Evolutionary conservation across 1,284 basidiomycete species (phyloP).

Genomic region (Sphagnurus paluster): DNA sequence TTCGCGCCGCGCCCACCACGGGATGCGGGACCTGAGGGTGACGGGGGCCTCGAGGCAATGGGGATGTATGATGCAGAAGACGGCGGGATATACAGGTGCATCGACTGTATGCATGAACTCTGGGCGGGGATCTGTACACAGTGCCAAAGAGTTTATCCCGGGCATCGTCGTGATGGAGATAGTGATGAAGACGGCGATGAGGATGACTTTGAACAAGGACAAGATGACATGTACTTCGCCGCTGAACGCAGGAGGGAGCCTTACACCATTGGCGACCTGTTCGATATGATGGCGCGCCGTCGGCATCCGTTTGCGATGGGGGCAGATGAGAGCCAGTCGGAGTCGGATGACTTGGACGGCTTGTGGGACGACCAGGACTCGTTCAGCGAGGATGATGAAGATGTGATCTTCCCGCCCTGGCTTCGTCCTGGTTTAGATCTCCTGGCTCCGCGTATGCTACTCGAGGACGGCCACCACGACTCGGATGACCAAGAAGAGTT

Average conservation of each 20-base stretch:
- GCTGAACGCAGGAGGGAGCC: no score
- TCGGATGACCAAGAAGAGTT: constrained; percentile 9
- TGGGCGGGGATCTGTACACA: constrained; percentile 60
- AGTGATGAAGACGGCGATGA: constrained; percentile 29
- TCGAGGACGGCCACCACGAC: no score
- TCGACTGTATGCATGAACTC: constrained; percentile 75
- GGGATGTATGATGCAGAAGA: constrained; percentile 72
- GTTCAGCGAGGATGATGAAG: constrained; percentile 29
- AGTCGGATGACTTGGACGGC: constrained; percentile 27
- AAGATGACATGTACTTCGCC: no score
- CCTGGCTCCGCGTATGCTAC: no score
- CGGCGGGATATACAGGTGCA: constrained; percentile 68
- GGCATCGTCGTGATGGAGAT: constrained; percentile 35
- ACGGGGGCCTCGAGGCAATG: constrained; percentile 36
- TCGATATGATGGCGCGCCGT: constrained; percentile 18
- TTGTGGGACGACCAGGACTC: constrained; percentile 21
- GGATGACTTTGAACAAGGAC: no score
- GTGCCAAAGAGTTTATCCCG: constrained; percentile 59
- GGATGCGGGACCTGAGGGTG: constrained; percentile 10
- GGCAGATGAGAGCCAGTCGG: constrained; percentile 6
- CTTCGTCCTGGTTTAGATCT: no score
- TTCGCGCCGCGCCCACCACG: constrained; percentile 13
- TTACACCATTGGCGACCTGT: constrained; percentile 9
- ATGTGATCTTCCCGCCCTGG: no score
- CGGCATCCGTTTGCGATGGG: constrained; percentile 6